Conservation (phyloP, 148 eudicot genomes). For the Selenicereus undatus region DNA sequence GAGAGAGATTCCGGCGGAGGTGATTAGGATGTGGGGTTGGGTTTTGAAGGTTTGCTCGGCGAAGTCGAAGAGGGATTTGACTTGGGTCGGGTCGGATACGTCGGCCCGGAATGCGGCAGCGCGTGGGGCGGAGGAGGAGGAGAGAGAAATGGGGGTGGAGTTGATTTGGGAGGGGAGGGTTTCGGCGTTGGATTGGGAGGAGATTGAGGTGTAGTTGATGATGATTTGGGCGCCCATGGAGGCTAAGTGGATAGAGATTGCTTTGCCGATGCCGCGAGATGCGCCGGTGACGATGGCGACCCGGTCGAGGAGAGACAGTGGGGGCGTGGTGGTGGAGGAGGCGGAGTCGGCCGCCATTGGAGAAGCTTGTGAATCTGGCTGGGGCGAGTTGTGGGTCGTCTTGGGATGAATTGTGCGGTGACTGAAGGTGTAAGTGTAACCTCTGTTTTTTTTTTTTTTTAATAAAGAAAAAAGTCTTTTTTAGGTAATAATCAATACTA, state of each 20-base stretch:
- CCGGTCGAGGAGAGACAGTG: constrained; percentile 24
- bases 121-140: constrained; percentile 6
- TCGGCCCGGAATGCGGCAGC: constrained; percentile 36
- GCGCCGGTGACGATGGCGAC: constrained; percentile 51
- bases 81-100: constrained; percentile 30
- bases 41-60: constrained; percentile 27
- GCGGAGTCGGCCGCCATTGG: constrained; percentile 5
- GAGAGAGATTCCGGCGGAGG: constrained; percentile 32
- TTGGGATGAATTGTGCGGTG: too few species aligned
- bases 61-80: constrained; percentile 29
- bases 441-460: too few species aligned
- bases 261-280: constrained; percentile 50
- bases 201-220: constrained; percentile 40
- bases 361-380: too few species aligned
- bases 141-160: background rate
- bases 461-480: too few species aligned
- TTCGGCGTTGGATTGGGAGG: constrained; percentile 29
- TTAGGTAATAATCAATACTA: too few species aligned
- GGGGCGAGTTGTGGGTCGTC: too few species aligned
- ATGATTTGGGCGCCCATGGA: constrained; percentile 48
- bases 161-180: constrained; percentile 28
- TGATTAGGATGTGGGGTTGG: constrained; percentile 33
- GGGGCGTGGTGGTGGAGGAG: constrained; percentile 4
- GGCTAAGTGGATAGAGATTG: constrained; percentile 39
- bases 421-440: too few species aligned